Evolutionary conservation across 202 grass and related monocot genomes (phyloP), one percentile per base, ranked within the genome.

Genomic region (Musa balbisiana): DNA sequence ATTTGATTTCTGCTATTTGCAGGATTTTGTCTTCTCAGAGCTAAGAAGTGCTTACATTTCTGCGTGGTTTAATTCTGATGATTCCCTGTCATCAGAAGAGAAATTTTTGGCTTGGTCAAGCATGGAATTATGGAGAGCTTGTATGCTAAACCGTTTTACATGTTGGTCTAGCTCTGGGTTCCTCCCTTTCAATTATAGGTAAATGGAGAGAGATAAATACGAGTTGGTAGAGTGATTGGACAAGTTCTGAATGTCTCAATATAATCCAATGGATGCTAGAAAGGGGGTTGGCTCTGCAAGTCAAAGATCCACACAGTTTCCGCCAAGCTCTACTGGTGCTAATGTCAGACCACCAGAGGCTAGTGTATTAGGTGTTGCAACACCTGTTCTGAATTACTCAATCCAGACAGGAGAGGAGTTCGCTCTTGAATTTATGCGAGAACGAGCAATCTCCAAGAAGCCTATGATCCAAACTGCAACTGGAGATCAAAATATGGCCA

Each of bases 361-460:
- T 56, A 71, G 63, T 73, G 72, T 67, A 43, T 80, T 85, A 64
- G 78, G 81, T 71, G 55, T 60, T 20, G 19, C 59, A 55, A 92
- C 85, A 73, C 91, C 94, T 76, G 94, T 93, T 1, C 88, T 97
- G 72, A 98, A 98, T 77, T 98, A 85, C 80, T 98, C 94, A 69
- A 98, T 98, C 80, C 93, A 96, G 76, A 98, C 94, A 0, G 94
- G 94, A 19, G 94, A 98, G 71, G 94, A 94, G 65, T 98, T 98
- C 55, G 88, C 93, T 23, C 76, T 97, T 74, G 94, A 98, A 68
- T 98, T 98, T 73, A 98, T 98, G 94, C 80, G 88, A 76, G 92
- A 96, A 51, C 88, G 92, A 55, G 85, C 80, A 82, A 87, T 94
- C 49, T 67, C 91, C 74, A 91, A 91, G 76, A 98, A 94, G 33